Evolutionary conservation across 2,329 filamentous ascomycete species (phyloP).

Genomic region (Elsinoe necatrix): DNA sequence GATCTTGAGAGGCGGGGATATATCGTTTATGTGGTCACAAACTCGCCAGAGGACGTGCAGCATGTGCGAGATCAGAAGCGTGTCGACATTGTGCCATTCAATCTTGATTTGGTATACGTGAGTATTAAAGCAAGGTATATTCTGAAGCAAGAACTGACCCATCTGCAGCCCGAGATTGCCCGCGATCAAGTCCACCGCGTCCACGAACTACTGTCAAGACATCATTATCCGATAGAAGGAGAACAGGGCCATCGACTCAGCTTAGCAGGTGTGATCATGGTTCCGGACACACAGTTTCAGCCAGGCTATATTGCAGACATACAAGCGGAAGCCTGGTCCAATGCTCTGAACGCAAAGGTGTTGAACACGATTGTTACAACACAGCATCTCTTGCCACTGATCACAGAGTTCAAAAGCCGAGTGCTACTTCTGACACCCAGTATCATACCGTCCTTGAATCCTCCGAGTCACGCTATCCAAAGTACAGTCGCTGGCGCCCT

Average conservation of each 20-base stretch:
- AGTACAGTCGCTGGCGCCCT: slow-evolving; percentile 77
- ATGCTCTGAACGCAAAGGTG: slow-evolving; percentile 85
- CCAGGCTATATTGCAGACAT: slow-evolving; percentile 79
- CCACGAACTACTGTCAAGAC: slow-evolving; percentile 59
- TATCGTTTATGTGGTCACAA: slow-evolving; percentile 84
- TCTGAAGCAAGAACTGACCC: not conserved
- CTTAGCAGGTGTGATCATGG: slow-evolving; percentile 71
- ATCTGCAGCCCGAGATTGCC: slow-evolving; percentile 51
- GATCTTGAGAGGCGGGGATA: slow-evolving; percentile 89
- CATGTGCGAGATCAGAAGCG: slow-evolving; percentile 68
- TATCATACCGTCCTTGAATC: slow-evolving; percentile 70
- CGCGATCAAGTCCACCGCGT: slow-evolving; percentile 64
- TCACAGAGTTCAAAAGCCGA: slow-evolving; percentile 50
- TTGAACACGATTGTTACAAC: slow-evolving; percentile 81
- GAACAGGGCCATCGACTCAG: slow-evolving; percentile 67
- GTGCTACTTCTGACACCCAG: slow-evolving; percentile 71
- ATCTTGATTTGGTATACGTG: slow-evolving; percentile 74
- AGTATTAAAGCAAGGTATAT: slow-evolving; percentile 27
- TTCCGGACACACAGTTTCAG: slow-evolving; percentile 62
- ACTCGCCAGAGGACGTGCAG: slow-evolving; percentile 74
- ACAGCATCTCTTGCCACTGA: slow-evolving; percentile 65
- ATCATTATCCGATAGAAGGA: slow-evolving; percentile 67
- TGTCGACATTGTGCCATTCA: slow-evolving; percentile 71
- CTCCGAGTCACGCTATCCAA: slow-evolving; percentile 77
- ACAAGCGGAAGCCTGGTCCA: slow-evolving; percentile 72